A percentile compares a stretch with the other conserved stretches of the same genome.
Conservation (phyloP, 2,329 filamentous ascomycete genomes). For the Monilinia aucupariae region DNA sequence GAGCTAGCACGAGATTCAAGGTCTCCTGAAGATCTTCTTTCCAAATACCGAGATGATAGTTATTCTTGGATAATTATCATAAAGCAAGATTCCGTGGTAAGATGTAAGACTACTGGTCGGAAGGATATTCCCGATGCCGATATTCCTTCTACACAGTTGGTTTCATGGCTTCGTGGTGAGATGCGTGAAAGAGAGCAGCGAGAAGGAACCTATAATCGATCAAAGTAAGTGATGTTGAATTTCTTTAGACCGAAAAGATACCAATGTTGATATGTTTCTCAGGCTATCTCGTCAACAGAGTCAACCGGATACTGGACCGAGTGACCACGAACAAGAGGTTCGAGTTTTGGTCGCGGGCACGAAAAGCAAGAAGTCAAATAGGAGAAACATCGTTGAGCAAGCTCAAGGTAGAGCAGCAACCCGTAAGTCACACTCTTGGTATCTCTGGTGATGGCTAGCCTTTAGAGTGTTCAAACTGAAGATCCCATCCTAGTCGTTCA, state of each 20-base stretch:
- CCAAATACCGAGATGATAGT: conserved; percentile 68
- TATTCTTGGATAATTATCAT: conserved; percentile 87
- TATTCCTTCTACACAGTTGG: conserved; percentile 64
- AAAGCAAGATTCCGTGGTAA: conserved; percentile 70
- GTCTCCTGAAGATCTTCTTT: conserved; percentile 72
- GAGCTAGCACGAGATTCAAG: conserved; percentile 78
- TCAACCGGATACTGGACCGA: conserved; percentile 24
- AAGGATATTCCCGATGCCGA: conserved; percentile 74
- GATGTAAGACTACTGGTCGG: conserved; percentile 70
- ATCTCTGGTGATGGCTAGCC: not conserved
- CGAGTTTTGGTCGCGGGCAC: conserved; percentile 79
- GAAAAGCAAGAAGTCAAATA: conserved; percentile 86
- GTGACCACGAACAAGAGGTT: conserved; percentile 62
- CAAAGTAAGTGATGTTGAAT: conserved; percentile 19
- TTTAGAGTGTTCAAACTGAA: not conserved
- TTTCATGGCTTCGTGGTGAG: conserved; percentile 76
- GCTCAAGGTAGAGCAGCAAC: conserved; percentile 55
- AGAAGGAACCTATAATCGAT: conserved; percentile 45
- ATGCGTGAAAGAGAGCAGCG: conserved; percentile 71
- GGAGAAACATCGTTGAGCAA: conserved; percentile 78
- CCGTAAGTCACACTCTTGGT: conserved; percentile 23
- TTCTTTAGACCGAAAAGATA: not conserved
- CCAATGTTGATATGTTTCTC: not conserved
- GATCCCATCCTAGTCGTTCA: conserved; percentile 48
- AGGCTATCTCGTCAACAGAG: conserved; percentile 32